A percentile compares a stretch with the other conserved stretches of the same genome.
Conservation (phyloP, 2,329 filamentous ascomycete species). For the Beauveria sp. region DNA sequence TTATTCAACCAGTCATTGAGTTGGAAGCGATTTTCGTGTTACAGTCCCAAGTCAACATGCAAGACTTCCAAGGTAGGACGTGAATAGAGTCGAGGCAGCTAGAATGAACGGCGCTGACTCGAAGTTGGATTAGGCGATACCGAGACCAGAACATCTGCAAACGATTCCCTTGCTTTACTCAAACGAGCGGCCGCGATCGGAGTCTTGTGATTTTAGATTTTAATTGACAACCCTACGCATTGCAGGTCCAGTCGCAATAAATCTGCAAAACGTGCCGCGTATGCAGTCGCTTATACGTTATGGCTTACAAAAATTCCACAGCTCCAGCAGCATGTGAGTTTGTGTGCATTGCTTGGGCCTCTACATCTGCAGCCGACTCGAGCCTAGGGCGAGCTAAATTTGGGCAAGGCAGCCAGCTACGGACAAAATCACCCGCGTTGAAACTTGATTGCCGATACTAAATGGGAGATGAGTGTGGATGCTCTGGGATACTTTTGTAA, state of each 20-base stretch:
- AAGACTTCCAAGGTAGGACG: no score
- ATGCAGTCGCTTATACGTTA: background rate
- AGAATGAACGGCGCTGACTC: no score
- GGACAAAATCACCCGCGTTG: background rate
- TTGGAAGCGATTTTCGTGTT: no score
- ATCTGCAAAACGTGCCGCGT: background rate
- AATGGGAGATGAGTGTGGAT: slow-evolving; percentile 8
- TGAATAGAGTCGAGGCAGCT: no score
- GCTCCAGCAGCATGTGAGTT: background rate
- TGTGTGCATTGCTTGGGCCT: background rate
- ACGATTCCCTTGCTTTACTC: background rate
- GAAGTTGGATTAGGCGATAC: no score
- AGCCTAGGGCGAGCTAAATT: background rate
- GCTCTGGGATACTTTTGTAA: background rate
- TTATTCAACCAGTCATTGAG: no score
- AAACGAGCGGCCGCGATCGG: background rate
- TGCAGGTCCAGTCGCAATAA: no score
- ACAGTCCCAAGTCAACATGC: no score
- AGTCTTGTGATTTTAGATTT: no score
- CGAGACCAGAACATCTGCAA: no score
- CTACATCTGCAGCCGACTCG: no score
- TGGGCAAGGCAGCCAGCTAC: background rate
- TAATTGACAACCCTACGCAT: no score
- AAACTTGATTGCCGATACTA: background rate
- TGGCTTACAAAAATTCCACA: background rate